These are phyloP conservation scores for Ceratopteris richardii DNA, from an alignment of 75 land plant genomes.

Conservation along the genomic window DNA sequence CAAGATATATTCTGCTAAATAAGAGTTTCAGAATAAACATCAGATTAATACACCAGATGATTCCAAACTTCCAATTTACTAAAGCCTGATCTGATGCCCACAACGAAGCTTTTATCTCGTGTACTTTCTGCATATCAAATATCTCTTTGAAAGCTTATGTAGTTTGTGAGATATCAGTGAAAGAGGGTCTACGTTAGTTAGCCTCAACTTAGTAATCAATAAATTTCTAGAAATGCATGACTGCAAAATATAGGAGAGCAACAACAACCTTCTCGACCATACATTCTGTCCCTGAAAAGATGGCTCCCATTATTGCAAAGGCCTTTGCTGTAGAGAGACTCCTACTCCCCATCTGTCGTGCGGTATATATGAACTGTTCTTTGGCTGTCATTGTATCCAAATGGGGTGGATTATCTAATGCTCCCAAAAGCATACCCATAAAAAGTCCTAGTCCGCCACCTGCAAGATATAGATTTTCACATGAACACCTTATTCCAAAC, in stretches of 20 bases:
- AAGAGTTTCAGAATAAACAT: no score
- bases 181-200: background rate
- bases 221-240: background rate
- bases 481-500: no score
- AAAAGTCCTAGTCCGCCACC: constrained; percentile 93
- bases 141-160: no score
- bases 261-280: constrained; percentile 78
- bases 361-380: constrained; percentile 67
- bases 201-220: background rate
- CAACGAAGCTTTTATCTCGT: no score
- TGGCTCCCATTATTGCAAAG: constrained; percentile 85
- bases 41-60: no score
- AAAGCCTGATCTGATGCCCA: no score
- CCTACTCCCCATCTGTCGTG: constrained; percentile 79
- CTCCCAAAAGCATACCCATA: constrained; percentile 87
- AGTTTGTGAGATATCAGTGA: no score
- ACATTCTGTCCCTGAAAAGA: constrained; percentile 91
- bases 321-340: constrained; percentile 78
- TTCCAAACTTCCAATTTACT: no score
- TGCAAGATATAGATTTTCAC: no score
- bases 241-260: background rate
- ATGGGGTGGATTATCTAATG: constrained; percentile 75
- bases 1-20: no score
- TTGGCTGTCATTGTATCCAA: constrained; percentile 69
- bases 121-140: no score